phyloP scores from a whole-genome alignment of 2,329 filamentous ascomycete species.

The Talaromyces sp. region DNA sequence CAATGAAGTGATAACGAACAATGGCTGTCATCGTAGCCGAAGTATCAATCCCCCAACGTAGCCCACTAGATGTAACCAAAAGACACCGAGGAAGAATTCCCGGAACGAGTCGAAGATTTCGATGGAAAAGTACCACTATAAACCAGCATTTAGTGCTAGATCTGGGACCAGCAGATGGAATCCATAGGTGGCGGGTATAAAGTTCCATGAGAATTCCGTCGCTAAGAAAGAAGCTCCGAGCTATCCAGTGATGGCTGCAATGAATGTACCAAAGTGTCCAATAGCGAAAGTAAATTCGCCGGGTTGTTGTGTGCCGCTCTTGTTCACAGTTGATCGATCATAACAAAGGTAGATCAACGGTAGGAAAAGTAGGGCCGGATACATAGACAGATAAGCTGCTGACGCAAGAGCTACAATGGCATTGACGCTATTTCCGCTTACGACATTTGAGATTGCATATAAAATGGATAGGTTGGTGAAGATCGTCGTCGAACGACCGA shows the following conservation, averaged over 20 bases:
- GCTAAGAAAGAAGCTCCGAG: conserved; percentile 71
- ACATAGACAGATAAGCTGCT: conserved; percentile 88
- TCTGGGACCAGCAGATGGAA: conserved; percentile 89
- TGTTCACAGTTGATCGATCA: conserved; percentile 51
- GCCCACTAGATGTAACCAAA: conserved; percentile 90
- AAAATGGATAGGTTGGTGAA: conserved; percentile 89
- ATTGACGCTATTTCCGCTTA: conserved; percentile 68
- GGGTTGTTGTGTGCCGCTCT: conserved; percentile 23
- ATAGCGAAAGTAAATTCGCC: conserved; percentile 52
- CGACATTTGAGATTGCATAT: conserved; percentile 76
- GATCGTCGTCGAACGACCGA: conserved; percentile 82
- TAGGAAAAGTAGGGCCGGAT: conserved; percentile 81
- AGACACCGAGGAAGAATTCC: conserved; percentile 94
- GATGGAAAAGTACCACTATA: conserved; percentile 99
- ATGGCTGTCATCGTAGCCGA: conserved; percentile 77
- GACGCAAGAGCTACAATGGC: conserved; percentile 83
- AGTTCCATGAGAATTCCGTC: conserved; percentile 79
- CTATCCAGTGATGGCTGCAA: conserved; percentile 58
- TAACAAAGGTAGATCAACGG: conserved; percentile 79
- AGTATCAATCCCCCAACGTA: conserved; percentile 86
- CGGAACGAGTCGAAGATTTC: conserved; percentile 99
- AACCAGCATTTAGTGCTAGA: conserved; percentile 87
- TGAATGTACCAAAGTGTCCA: conserved; percentile 55
- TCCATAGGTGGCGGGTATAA: conserved; percentile 84
- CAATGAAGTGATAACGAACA: conserved; percentile 78